These are phyloP conservation scores for Eimeria falciformis DNA, from an alignment of 169 alveolate species.

Conservation along the genomic window DNA sequence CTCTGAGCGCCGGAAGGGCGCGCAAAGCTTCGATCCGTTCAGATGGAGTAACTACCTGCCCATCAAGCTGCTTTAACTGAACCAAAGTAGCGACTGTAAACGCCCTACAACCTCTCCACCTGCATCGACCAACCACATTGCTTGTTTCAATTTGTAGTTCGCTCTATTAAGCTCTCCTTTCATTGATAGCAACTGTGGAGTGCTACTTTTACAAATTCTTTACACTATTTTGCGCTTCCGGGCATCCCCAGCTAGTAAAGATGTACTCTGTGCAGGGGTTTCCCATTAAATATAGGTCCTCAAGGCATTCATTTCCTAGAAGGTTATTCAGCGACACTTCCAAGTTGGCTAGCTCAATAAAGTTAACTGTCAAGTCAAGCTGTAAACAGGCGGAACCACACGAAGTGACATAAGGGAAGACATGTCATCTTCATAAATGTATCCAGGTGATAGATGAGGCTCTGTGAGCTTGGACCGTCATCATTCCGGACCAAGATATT, in stretches of 20 bases:
- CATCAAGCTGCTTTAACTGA: conserved; percentile 81
- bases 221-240: no score
- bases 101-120: conserved; percentile 78
- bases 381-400: neutral
- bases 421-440: neutral
- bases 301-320: conserved; percentile 77
- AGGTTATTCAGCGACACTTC: conserved; percentile 86
- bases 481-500: neutral
- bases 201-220: no score
- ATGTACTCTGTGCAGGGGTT: conserved; percentile 95
- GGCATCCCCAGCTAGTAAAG: no score
- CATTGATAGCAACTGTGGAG: no score
- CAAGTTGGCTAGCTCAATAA: conserved; percentile 88
- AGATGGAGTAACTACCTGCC: conserved; percentile 76
- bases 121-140: neutral
- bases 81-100: conserved; percentile 86
- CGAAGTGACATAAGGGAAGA: neutral
- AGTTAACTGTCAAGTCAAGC: conserved; percentile 94
- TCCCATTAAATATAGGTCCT: conserved; percentile 93
- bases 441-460: neutral
- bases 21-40: conserved; percentile 85
- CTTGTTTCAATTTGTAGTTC: no score
- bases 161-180: no score
- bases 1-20: conserved; percentile 41
- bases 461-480: neutral